Conservation (phyloP, 2,329 filamentous ascomycete genomes). For the Parafenestella ontariensis region DNA sequence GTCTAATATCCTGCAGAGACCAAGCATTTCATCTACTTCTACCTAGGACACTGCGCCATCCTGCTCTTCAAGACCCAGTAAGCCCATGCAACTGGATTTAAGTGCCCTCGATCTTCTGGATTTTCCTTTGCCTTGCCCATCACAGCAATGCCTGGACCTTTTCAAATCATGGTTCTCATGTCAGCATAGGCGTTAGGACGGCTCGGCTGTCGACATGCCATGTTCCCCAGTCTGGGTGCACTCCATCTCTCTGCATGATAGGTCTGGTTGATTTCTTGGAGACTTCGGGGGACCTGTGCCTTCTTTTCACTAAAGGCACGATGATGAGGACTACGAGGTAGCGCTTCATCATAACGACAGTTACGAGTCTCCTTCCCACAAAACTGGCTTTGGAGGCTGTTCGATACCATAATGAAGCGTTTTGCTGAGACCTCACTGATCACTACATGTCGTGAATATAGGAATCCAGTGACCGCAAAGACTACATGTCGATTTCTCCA, state of each 20-base stretch:
- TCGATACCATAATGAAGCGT: constrained; percentile 19
- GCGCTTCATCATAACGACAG: constrained; percentile 24
- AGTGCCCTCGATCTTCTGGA: constrained; percentile 5
- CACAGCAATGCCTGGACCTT: neutral
- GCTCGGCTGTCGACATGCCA: neutral
- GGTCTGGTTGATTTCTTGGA: neutral
- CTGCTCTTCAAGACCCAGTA: constrained; percentile 98
- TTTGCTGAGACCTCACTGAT: neutral
- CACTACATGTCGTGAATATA: neutral
- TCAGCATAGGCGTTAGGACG: constrained; percentile 9
- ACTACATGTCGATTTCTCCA: neutral
- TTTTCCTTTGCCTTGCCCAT: constrained; percentile 3
- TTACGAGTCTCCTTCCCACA: constrained; percentile 35
- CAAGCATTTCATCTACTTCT: constrained; percentile 99
- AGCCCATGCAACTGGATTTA: constrained; percentile 13
- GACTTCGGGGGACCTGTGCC: constrained; percentile 7
- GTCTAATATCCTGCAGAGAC: constrained; percentile 70
- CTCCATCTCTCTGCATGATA: neutral
- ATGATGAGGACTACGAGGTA: constrained; percentile 7
- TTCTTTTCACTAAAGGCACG: constrained; percentile 6
- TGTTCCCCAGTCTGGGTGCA: neutral
- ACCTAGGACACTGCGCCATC: constrained; percentile 97
- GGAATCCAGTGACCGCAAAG: no score
- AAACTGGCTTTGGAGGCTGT: constrained; percentile 19
- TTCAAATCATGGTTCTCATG: constrained; percentile 9